Base-by-base conservation (phyloP, 768 basidiomycete genomes). In the Russula emetica region DNA sequence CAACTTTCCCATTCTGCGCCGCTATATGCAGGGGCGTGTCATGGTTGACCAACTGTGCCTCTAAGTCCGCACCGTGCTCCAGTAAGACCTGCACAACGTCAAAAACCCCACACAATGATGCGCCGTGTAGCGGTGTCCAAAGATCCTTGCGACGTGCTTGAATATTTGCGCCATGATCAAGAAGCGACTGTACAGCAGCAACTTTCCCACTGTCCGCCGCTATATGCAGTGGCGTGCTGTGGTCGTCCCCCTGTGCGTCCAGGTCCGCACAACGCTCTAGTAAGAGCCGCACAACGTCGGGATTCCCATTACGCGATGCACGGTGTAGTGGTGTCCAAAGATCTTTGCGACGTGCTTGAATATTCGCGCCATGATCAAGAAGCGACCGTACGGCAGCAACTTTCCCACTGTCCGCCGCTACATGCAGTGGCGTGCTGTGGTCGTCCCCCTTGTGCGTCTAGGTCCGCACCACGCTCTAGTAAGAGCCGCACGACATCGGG, bases 381-480 rank as follows among this genome's bases (percentile, higher is more conserved):
- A 47, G 16, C 0, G 14, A 9, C 22, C 22, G 45, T 22, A 10
- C 22, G 13, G 45, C 11, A n/a, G 2, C 11, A 5, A 47, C 2
- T 9, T 47, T 47, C n/a, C 22, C 45, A 0, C 3, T 10, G 3
- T 22, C 4, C 4, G 22, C n/a, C 9, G 45, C 45, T 7, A 11
- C 2, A 16, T 56, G 28, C 20, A 56, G 40, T 5, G 55, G 55
- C 44, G 55, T 56, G 40, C 28, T 34, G 2, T 4, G 20, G 2
- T 0, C 3, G 2, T 6, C 44, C 2, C 1, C n/a, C n/a, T n/a
- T n/a, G n/a, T n/a, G 20, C 44, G 8, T 44, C 2, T 0, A 44
- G 6, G n/a, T n/a, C 44, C 20, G 44, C 44, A 3, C n/a, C n/a
- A n/a, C 9, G 44, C n/a, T 44, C 44, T 2, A 44, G 20, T 28